These are phyloP conservation scores for Pichia sp. DNA, from an alignment of 1,139 yeast genomes.

Conservation along the genomic window DNA sequence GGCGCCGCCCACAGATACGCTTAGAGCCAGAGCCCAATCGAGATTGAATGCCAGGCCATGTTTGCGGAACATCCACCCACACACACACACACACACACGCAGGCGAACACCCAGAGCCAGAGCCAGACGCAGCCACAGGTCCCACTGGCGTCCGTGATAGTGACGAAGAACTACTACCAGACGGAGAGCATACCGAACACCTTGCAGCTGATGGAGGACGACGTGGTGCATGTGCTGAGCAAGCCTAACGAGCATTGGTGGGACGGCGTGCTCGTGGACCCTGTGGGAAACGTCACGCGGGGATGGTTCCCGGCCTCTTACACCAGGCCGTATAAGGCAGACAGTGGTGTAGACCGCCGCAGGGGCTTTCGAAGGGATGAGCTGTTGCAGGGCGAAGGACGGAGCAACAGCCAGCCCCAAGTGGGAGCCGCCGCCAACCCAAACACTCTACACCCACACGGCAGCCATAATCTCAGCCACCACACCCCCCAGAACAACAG, in stretches of 20 bases:
- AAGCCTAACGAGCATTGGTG: constrained; percentile 67
- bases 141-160: constrained; percentile 46
- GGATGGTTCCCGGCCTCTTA: constrained; percentile 77
- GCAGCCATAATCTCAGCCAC: not conserved
- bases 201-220: constrained; percentile 46
- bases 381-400: not conserved
- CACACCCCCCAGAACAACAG: not conserved
- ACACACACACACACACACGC: no score
- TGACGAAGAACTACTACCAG: constrained; percentile 45
- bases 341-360: not conserved
- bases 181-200: constrained; percentile 43
- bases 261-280: constrained; percentile 57
- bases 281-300: constrained; percentile 45
- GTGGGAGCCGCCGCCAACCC: not conserved
- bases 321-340: constrained; percentile 34
- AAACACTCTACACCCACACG: no score
- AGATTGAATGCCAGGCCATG: not conserved
- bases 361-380: not conserved
- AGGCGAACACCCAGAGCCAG: not conserved
- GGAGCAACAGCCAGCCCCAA: not conserved
- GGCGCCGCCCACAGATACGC: no score
- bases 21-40: no score
- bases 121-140: not conserved
- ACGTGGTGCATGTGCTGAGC: constrained; percentile 47
- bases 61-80: not conserved